phyloP scores from a whole-genome alignment of 163 green algal species.

The Coccomyxa subellipsoidea region DNA sequence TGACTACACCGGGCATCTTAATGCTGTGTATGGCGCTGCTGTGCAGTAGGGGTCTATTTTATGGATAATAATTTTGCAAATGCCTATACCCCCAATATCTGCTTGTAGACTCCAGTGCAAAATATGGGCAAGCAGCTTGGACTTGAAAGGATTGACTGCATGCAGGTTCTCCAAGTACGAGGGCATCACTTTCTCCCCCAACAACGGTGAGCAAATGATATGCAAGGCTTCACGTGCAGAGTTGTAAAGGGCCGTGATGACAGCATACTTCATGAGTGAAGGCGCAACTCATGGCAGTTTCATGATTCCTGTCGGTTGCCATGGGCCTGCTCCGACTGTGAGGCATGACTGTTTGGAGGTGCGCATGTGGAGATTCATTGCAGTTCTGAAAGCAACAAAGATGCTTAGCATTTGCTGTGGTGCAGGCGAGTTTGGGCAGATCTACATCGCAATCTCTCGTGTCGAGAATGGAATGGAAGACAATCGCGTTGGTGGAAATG shows the following conservation, averaged over 20 bases:
- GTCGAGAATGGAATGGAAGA: conserved; percentile 55
- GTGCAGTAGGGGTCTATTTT: too few relatives aligned
- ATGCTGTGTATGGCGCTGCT: too few relatives aligned
- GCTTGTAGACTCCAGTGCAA: not conserved
- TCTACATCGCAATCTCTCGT: conserved; percentile 42
- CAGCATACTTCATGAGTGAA: too few relatives aligned
- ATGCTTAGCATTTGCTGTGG: not conserved
- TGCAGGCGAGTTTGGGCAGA: conserved; percentile 10
- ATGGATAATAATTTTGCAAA: too few relatives aligned
- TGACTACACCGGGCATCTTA: too few relatives aligned
- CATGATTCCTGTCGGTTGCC: too few relatives aligned
- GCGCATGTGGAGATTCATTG: too few relatives aligned
- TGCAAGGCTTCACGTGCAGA: not conserved
- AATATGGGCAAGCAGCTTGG: not conserved
- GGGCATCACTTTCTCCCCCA: not conserved
- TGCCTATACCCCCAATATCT: too few relatives aligned
- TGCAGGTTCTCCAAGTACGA: not conserved
- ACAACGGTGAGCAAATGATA: not conserved
- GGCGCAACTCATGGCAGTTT: too few relatives aligned
- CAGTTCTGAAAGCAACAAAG: not conserved
- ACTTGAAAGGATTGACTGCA: not conserved
- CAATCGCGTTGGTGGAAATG: conserved; percentile 13
- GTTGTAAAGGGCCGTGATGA: too few relatives aligned
- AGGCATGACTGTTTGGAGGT: too few relatives aligned
- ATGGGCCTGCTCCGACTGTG: too few relatives aligned